Evolutionary conservation across 495 filamentous ascomycete species (phyloP).

Genomic region (Neurospora cerealis): DNA sequence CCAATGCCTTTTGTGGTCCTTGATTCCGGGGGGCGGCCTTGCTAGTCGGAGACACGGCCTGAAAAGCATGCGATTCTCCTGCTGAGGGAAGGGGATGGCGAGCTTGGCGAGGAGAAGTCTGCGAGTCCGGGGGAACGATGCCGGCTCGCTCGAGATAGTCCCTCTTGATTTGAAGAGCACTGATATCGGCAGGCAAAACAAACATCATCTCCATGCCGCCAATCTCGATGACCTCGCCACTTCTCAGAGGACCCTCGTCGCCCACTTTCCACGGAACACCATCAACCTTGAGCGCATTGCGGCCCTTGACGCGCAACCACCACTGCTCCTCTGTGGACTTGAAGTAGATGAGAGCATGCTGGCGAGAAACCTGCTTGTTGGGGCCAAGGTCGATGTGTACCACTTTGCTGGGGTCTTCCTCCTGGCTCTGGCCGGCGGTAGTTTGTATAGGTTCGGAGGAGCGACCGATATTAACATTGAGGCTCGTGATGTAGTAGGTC

Average conservation of each 20-base stretch:
- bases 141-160: slow-evolving; percentile 44
- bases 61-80: slow-evolving; percentile 26
- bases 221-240: slow-evolving; percentile 83
- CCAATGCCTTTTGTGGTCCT: slow-evolving; percentile 43
- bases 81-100: slow-evolving; percentile 41
- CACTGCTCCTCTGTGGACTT: slow-evolving; percentile 58
- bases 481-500: slow-evolving; percentile 84
- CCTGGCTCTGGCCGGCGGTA: slow-evolving; percentile 16
- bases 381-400: slow-evolving; percentile 92
- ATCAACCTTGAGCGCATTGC: slow-evolving; percentile 81
- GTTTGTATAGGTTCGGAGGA: slow-evolving; percentile 45
- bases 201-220: slow-evolving; percentile 97
- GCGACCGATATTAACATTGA: slow-evolving; percentile 76
- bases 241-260: slow-evolving; percentile 53
- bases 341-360: slow-evolving; percentile 80
- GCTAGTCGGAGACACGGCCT: slow-evolving; percentile 13
- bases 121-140: slow-evolving; percentile 22
- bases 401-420: slow-evolving; percentile 27
- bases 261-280: slow-evolving; percentile 55
- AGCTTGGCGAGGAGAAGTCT: slow-evolving; percentile 8
- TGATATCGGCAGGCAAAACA: slow-evolving; percentile 60
- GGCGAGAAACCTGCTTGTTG: slow-evolving; percentile 80
- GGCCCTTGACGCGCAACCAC: slow-evolving; percentile 77
- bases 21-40: slow-evolving; percentile 15
- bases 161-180: slow-evolving; percentile 45